Base-by-base conservation (phyloP, 352 stramenopile genomes). In the Pythium aquatile region DNA sequence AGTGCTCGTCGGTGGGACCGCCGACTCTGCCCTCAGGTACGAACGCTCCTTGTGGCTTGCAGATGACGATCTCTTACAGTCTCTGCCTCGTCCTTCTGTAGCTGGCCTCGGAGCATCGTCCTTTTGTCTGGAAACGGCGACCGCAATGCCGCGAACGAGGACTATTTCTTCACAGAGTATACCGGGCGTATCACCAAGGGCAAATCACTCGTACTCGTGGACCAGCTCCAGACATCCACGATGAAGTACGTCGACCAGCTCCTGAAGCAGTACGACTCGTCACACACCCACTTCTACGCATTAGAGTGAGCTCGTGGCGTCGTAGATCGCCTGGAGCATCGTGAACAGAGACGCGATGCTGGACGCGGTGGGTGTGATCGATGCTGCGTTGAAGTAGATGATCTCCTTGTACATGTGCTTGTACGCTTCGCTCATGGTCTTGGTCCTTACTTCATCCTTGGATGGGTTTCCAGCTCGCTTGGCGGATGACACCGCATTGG, bases 381-480 rank as follows among this genome's bases (percentile, higher is more conserved):
- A 67, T 24, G 73, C 78, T 35, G 72, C 76, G 54, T 85, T 78
- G 33, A 83, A 89, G 65, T 92, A 92, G 51, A 94, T 88, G 39
- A 88, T 77, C 57, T 92, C 81, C 48, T 90, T 90, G 77, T 94
- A 94, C 86, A 94, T 93, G 30, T 75, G 71, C 74, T 94, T 94
- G 67, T 90, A 94, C 60, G 83, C 73, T 3, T 87, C 76, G 0
- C 85, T 87, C 65, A 79, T 82, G 46, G 39, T 65, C 30, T 77
- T 78, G 8, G 65, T 55, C 33, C 73, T 70, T 17, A 32, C 47
- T 35, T 57, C 70, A 32, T 58, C 78, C 26, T 48, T 69, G 3
- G 53, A 17, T 16, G 42, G 5, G 2, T 5, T 51, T 6, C 5
- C 39, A 1, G 35, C 37, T 52, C 17, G 20, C 20, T 51, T 51